Evolutionary conservation across 805 yeast species (phyloP), one percentile per base, ranked within the genome.

Genomic region (Spathaspora gorwiae): DNA sequence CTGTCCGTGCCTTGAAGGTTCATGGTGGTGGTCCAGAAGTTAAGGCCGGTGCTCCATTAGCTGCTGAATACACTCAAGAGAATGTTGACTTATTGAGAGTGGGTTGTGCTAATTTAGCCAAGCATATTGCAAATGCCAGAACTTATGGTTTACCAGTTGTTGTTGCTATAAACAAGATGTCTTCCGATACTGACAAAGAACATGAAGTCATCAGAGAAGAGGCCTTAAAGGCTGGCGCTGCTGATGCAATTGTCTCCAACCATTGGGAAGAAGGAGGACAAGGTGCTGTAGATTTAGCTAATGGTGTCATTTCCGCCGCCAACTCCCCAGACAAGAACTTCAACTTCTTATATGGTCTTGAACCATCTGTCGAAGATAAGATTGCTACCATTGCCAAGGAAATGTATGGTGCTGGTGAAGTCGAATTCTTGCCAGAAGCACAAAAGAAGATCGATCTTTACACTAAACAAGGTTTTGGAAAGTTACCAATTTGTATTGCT

Each of bases 11-110:
- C 26, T 73, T 86, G 66, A 86, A 86, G 66, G 80, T 86, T 40
- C 95, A 86, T 62, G 95, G 95, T 61, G 95, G 95, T 60, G 95
- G 90, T 43, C 88, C 94, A 41, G 90, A 84, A 56, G 92, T 86
- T 46, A 86, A 84, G 66, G 89, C 95, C 37, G 95, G 94, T 59
- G 86, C 85, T 51, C 74, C 88, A 45, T 74, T 86, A 62, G 88
- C 92, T 49, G 71, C 79, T 30, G 92, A 79, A 61, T 86, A 86
- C 69, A 72, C 80, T 15, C 75, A 76, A 55, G 95, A 86, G 63
- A 81, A 85, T 65, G 73, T 81, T 51, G 89, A 83, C 15, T 70
- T 84, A 56, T 82, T 86, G 55, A 66, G 75, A 54, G 75, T 71
- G 42, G 95, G 95, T 50, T 81, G 86, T 63, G 76, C 84, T 40